Percentiles rank a stretch among this genome's conserved stretches.
phyloP scores from a whole-genome alignment of 768 basidiomycete genomes.

The Clavaria fumosa region DNA sequence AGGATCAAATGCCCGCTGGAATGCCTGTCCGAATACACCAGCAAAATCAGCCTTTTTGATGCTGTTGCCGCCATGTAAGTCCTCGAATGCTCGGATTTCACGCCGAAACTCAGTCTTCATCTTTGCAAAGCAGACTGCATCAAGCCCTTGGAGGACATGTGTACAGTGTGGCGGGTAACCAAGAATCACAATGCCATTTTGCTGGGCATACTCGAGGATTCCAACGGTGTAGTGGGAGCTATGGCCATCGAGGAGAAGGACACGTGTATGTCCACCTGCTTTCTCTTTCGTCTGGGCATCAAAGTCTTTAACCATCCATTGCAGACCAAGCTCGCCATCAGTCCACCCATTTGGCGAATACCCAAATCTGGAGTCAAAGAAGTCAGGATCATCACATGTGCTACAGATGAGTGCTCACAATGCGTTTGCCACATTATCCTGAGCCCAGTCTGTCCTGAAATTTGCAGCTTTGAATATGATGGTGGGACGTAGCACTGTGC shows the following conservation, averaged over 20 bases:
- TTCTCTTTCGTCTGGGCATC: too few relatives aligned
- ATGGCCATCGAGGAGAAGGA: too few relatives aligned
- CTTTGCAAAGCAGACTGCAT: constrained; percentile 28
- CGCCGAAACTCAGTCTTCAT: constrained; percentile 17
- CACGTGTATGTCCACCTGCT: too few relatives aligned
- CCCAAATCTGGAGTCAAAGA: constrained; percentile 13
- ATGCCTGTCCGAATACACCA: constrained; percentile 11
- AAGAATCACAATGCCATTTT: constrained; percentile 23
- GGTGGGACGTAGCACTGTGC: constrained; percentile 17
- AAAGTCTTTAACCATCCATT: too few relatives aligned
- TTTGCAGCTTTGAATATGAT: constrained; percentile 27
- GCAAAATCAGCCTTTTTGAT: constrained; percentile 13
- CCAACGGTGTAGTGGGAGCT: constrained; percentile 21
- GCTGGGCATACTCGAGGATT: constrained; percentile 20
- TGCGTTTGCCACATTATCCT: constrained; percentile 22
- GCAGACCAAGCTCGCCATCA: constrained; percentile 15
- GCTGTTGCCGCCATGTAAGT: constrained; percentile 1
- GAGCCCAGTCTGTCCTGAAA: constrained; percentile 16
- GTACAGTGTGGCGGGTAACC: constrained; percentile 27
- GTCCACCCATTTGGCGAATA: constrained; percentile 20
- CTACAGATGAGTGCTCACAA: constrained; percentile 14
- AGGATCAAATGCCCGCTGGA: constrained; percentile 10
- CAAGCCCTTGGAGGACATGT: constrained; percentile 27
- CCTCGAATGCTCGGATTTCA: not conserved
- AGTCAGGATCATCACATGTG: constrained; percentile 4